A percentile compares a stretch with the other conserved stretches of the same genome.
Conservation (phyloP, 1,284 basidiomycete species). For the Microbotryomycetes sp. region DNA sequence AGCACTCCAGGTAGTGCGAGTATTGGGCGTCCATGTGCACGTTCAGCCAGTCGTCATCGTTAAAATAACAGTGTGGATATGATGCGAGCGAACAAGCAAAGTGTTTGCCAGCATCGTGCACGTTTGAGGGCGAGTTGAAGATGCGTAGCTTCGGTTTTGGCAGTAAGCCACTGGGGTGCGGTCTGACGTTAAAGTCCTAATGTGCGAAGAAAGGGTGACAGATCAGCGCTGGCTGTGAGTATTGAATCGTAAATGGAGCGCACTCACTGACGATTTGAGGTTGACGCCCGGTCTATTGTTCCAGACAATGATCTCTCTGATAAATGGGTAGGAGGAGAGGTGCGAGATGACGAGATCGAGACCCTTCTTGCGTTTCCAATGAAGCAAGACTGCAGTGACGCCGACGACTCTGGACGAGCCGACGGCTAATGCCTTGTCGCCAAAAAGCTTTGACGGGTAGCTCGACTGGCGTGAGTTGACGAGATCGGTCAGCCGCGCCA, state of each 20-base stretch:
- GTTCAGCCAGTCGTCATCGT: slow-evolving; percentile 29
- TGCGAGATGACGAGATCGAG: slow-evolving; percentile 25
- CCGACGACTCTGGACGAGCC: background rate
- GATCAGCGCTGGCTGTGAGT: too few relatives aligned
- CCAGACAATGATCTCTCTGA: slow-evolving; percentile 36
- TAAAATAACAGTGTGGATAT: slow-evolving; percentile 29
- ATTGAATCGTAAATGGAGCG: too few relatives aligned
- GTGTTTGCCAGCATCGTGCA: slow-evolving; percentile 27
- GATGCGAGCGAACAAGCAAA: slow-evolving; percentile 28
- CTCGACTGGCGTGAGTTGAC: slow-evolving; percentile 10
- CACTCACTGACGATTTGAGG: slow-evolving; percentile 9
- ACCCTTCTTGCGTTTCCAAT: slow-evolving; percentile 21
- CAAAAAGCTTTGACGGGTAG: slow-evolving; percentile 8
- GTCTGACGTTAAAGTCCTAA: slow-evolving; percentile 16
- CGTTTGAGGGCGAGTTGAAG: slow-evolving; percentile 32
- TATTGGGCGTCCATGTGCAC: slow-evolving; percentile 30
- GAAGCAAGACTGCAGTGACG: slow-evolving; percentile 25
- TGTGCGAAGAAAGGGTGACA: background rate
- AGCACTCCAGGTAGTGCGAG: slow-evolving; percentile 22
- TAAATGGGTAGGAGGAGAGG: slow-evolving; percentile 28
- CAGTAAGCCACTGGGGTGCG: slow-evolving; percentile 3
- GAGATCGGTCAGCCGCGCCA: slow-evolving; percentile 1
- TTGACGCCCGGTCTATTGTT: slow-evolving; percentile 28
- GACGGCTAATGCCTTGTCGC: slow-evolving; percentile 1
- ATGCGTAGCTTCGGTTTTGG: slow-evolving; percentile 23